Evolutionary conservation across 768 basidiomycete species (phyloP), one percentile per base, ranked within the genome.

Genomic region (Neoboletus magnificus): DNA sequence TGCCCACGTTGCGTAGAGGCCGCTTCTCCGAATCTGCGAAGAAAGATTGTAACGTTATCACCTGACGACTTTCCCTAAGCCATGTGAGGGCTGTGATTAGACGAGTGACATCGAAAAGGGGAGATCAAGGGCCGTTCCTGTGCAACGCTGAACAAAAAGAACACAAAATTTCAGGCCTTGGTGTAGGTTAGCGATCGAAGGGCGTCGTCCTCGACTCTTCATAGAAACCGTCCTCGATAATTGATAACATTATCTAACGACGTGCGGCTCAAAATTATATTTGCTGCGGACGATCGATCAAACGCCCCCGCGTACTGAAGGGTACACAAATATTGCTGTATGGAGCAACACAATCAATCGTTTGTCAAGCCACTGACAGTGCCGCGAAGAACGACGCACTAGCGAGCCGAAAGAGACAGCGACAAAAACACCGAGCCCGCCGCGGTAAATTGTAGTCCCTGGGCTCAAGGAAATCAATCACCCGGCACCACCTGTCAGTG

Each of bases 1-100:
- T 43, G 33, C 55, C 56, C 66, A 69, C 67, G 66, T 62, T 62
- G 60, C 54, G 35, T 67, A 50, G 58, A 58, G n/a, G 46, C 55
- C 36, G 33, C 61, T 57, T 55, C 55, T 47, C 22, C 55, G 29
- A 9, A 60, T 45, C 56, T 62, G 56, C 48, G 36, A 67, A 67
- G 59, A 51, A 41, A 54, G 54, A 45, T 50, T 54, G 59, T 54
- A 55, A 66, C 62, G 64, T 66, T 57, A 67, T 66, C 56, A 42
- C 51, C 29, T 58, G 56, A 39, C 56, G 50, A 46, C 52, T 37
- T 57, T 56, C 44, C 54, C 60, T 47, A 50, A 54, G 50, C 50
- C 62, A 54, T 61, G 50, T 30, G 45, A 42, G 43, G 30, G 43
- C 44, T 13, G 47, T 55, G 54, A 54, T 54, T 64, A 47, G 49